Conservation (phyloP, 2,329 filamentous ascomycete species). For the Ophiocordyceps unilateralis region DNA sequence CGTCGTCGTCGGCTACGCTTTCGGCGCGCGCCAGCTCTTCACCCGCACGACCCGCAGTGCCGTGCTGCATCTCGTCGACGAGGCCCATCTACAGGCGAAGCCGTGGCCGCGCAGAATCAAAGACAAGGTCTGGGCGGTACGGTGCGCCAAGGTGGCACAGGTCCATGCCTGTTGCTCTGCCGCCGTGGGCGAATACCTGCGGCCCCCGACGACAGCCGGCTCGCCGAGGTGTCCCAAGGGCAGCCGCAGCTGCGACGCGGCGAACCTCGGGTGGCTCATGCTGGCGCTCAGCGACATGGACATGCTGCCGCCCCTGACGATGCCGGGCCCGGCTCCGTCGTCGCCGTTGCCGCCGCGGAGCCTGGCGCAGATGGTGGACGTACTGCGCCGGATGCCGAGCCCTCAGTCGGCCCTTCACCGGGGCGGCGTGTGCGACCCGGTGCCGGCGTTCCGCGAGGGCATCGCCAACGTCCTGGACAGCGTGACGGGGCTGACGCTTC, state of each 20-base stretch:
- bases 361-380: conserved; percentile 26
- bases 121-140: conserved; percentile 29
- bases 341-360: conserved; percentile 16
- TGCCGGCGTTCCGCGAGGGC: conserved; percentile 26
- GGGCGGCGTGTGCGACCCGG: conserved; percentile 30
- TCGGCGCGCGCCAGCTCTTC: conserved; percentile 31
- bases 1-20: conserved; percentile 34
- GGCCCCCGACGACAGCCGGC: conserved; percentile 9
- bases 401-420: conserved; percentile 22
- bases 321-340: conserved; percentile 14
- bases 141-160: conserved; percentile 32
- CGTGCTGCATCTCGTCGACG: conserved; percentile 26
- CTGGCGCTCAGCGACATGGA: conserved; percentile 30
- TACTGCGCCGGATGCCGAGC: conserved; percentile 24
- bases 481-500: conserved; percentile 28
- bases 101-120: conserved; percentile 29
- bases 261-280: conserved; percentile 36
- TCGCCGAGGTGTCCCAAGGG: conserved; percentile 30
- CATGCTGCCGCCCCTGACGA: conserved; percentile 23
- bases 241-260: conserved; percentile 31
- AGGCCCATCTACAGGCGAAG: conserved; percentile 23
- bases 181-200: conserved; percentile 28
- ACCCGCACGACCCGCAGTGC: conserved; percentile 30
- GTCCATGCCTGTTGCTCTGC: conserved; percentile 26
- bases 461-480: conserved; percentile 34